These are phyloP conservation scores for Cytospora piceicola DNA, from an alignment of 2,329 filamentous ascomycete genomes.

Conservation along the genomic window DNA sequence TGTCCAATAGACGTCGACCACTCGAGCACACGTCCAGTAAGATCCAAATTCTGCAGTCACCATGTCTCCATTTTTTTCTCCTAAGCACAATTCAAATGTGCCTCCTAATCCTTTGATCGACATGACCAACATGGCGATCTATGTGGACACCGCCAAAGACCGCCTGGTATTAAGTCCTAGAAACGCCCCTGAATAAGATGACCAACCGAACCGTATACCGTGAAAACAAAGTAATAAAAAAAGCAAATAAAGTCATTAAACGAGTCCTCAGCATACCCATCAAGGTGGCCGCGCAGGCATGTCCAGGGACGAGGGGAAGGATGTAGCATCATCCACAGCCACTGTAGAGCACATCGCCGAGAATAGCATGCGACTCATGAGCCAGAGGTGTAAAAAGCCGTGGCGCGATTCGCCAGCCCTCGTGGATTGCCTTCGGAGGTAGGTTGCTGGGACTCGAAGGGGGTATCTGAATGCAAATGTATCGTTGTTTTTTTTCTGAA, in stretches of 20 bases:
- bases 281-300: conserved; percentile 1
- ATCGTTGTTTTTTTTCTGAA: conserved; percentile 30
- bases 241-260: conserved; percentile 27
- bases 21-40: neutral
- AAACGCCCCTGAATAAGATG: conserved; percentile 29
- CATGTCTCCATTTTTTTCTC: conserved; percentile 1
- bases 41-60: neutral
- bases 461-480: conserved; percentile 32
- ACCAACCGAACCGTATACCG: conserved; percentile 28
- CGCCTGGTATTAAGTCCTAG: conserved; percentile 29
- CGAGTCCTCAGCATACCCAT: conserved; percentile 21
- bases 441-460: conserved; percentile 27
- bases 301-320: conserved; percentile 5
- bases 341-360: neutral
- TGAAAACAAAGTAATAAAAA: conserved; percentile 33
- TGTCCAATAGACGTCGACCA: neutral
- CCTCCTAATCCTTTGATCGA: conserved; percentile 16
- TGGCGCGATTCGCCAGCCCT: conserved; percentile 4
- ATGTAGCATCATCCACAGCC: conserved; percentile 3
- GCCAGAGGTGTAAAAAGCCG: neutral
- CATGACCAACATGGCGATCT: conserved; percentile 20
- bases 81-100: conserved; percentile 9
- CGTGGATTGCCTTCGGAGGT: conserved; percentile 14
- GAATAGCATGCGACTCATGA: neutral
- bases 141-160: conserved; percentile 24